Conservation (phyloP, 2,329 filamentous ascomycete genomes). For the Colletotrichum navitas region DNA sequence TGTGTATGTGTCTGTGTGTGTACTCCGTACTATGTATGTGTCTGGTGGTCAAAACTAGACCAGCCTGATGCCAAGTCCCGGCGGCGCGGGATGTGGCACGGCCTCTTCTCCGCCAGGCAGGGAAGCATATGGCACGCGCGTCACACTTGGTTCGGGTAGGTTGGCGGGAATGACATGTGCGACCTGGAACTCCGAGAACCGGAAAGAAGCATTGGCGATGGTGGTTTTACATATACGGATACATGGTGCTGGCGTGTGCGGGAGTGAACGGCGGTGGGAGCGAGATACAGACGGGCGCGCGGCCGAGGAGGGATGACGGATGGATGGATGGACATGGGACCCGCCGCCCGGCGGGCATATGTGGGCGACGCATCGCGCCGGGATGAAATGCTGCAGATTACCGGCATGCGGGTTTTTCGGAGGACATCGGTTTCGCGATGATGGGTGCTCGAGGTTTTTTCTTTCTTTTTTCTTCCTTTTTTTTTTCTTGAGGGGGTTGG, state of each 20-base stretch:
- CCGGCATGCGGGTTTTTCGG: too few relatives aligned
- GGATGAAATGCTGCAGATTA: conserved; percentile 12
- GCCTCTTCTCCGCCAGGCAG: conserved; percentile 26
- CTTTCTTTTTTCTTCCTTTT: too few relatives aligned
- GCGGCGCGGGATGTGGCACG: conserved; percentile 24
- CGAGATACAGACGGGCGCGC: conserved; percentile 2
- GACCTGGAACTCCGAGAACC: conserved; percentile 9
- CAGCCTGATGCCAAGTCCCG: conserved; percentile 19
- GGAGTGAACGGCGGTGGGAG: background rate
- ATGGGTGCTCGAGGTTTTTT: too few relatives aligned
- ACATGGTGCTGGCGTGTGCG: background rate
- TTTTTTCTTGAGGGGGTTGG: too few relatives aligned
- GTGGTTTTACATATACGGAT: background rate
- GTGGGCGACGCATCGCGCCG: conserved; percentile 27
- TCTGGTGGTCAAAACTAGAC: background rate
- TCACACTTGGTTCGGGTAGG: background rate
- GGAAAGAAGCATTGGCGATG: conserved; percentile 11
- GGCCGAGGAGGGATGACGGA: background rate
- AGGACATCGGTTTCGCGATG: too few relatives aligned
- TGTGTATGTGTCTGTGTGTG: too few relatives aligned
- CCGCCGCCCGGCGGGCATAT: conserved; percentile 37
- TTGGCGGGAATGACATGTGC: background rate
- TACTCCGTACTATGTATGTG: too few relatives aligned
- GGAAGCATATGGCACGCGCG: background rate
- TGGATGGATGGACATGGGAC: conserved; percentile 6